phyloP scores from a whole-genome alignment of 495 filamentous ascomycete genomes.

The Podospora sp. region DNA sequence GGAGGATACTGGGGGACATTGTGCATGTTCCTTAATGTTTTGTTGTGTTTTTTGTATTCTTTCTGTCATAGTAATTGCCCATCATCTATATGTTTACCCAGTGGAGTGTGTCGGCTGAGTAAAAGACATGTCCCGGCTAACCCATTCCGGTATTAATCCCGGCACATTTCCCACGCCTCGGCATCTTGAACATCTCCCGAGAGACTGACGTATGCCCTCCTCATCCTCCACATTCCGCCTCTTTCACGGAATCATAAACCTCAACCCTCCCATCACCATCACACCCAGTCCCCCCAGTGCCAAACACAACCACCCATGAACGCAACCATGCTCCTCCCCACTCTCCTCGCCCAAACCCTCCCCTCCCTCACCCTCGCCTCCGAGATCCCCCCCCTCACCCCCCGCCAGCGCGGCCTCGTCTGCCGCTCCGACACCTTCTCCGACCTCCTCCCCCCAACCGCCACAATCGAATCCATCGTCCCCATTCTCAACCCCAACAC shows the following conservation, averaged over 20 bases:
- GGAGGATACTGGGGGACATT: slow-evolving; percentile 1
- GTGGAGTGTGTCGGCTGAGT: too few relatives aligned
- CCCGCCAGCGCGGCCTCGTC: neutral
- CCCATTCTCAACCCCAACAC: slow-evolving; percentile 18
- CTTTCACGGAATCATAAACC: too few relatives aligned
- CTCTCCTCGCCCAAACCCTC: neutral
- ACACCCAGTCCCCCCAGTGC: neutral
- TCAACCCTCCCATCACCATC: too few relatives aligned
- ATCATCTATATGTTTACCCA: too few relatives aligned
- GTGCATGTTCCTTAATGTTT: neutral
- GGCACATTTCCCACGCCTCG: too few relatives aligned
- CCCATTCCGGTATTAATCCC: too few relatives aligned
- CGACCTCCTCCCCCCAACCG: slow-evolving; percentile 6
- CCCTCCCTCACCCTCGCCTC: neutral
- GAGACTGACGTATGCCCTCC: too few relatives aligned
- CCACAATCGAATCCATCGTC: neutral
- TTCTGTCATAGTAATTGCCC: too few relatives aligned
- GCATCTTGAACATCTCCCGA: too few relatives aligned
- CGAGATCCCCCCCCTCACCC: neutral
- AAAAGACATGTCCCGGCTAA: too few relatives aligned
- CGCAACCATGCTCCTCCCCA: neutral
- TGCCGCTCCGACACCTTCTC: neutral
- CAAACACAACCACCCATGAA: neutral
- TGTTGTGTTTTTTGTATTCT: too few relatives aligned
- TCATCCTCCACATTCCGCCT: too few relatives aligned